Conservation (phyloP, 2,329 filamentous ascomycete genomes). For the Pseudogymnoascus sp. region DNA sequence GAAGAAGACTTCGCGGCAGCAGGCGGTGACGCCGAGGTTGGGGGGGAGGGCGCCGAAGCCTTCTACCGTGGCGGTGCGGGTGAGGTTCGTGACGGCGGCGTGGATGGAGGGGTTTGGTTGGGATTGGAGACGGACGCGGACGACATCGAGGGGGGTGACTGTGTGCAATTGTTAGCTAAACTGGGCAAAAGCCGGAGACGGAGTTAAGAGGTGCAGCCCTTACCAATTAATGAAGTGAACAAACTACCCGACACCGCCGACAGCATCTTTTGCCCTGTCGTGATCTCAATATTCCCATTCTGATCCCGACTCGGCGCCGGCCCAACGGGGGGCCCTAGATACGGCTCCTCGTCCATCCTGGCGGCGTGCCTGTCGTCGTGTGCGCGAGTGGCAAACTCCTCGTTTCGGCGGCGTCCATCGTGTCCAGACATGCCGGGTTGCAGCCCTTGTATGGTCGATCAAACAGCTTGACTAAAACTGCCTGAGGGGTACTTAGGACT, state of each 20-base stretch:
- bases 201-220: not conserved
- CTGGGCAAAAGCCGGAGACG: not conserved
- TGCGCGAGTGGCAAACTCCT: not conserved
- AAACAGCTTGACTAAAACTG: not conserved
- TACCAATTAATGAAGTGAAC: constrained; percentile 81
- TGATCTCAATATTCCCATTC: constrained; percentile 55
- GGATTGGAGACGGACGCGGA: constrained; percentile 88
- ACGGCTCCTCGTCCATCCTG: not conserved
- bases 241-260: constrained; percentile 88
- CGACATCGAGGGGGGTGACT: constrained; percentile 96
- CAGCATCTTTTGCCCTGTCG: constrained; percentile 84
- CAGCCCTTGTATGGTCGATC: not conserved
- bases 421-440: constrained; percentile 17
- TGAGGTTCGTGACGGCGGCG: constrained; percentile 46
- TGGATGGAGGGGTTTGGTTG: constrained; percentile 51
- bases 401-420: not conserved
- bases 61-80: constrained; percentile 43
- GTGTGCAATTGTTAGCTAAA: constrained; percentile 10
- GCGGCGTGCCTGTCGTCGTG: not conserved
- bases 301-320: constrained; percentile 21
- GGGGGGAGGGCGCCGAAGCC: constrained; percentile 66
- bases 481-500: not conserved
- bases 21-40: constrained; percentile 85
- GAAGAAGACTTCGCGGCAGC: constrained; percentile 96
- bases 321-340: not conserved